Percentiles rank a stretch among this genome's conserved stretches.
phyloP scores from a whole-genome alignment of 192 early-diverging fungal species.

The Oehlia diaphana region DNA sequence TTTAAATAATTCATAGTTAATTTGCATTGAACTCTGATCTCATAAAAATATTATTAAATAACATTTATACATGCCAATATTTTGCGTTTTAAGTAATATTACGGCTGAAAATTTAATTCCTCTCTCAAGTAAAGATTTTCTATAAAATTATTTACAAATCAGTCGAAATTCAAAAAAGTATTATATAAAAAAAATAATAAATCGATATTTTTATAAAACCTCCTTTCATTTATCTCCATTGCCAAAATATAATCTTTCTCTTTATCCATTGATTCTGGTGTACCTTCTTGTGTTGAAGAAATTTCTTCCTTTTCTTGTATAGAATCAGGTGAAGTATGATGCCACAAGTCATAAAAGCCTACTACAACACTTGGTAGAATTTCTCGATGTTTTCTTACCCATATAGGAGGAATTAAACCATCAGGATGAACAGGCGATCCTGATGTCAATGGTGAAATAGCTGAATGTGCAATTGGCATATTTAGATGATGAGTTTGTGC shows the following conservation, averaged over 20 bases:
- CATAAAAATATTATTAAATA: background rate
- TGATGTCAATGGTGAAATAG: slow-evolving; percentile 67
- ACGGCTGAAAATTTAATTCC: slow-evolving; percentile 75
- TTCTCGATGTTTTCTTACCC: slow-evolving; percentile 68
- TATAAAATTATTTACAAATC: slow-evolving; percentile 30
- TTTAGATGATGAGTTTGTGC: background rate
- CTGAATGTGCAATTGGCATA: slow-evolving; percentile 44
- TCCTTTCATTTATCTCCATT: slow-evolving; percentile 66
- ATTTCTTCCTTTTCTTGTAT: slow-evolving; percentile 15
- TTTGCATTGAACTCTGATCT: background rate
- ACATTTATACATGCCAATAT: slow-evolving; percentile 49
- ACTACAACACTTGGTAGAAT: slow-evolving; percentile 65
- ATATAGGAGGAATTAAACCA: slow-evolving; percentile 74
- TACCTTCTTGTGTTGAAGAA: slow-evolving; percentile 38
- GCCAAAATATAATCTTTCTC: slow-evolving; percentile 63
- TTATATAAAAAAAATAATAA: background rate
- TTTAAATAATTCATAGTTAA: slow-evolving; percentile 1
- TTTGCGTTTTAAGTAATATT: slow-evolving; percentile 56
- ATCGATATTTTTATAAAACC: slow-evolving; percentile 38
- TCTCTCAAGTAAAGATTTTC: slow-evolving; percentile 62
- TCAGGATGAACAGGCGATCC: slow-evolving; percentile 79
- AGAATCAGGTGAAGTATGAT: slow-evolving; percentile 35
- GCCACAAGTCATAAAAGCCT: slow-evolving; percentile 69
- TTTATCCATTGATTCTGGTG: slow-evolving; percentile 55
- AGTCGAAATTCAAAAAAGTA: background rate